Evolutionary conservation across 1,139 yeast genomes (phyloP), one percentile per base, ranked within the genome.

Genomic region (Yamadazyma aaseri): DNA sequence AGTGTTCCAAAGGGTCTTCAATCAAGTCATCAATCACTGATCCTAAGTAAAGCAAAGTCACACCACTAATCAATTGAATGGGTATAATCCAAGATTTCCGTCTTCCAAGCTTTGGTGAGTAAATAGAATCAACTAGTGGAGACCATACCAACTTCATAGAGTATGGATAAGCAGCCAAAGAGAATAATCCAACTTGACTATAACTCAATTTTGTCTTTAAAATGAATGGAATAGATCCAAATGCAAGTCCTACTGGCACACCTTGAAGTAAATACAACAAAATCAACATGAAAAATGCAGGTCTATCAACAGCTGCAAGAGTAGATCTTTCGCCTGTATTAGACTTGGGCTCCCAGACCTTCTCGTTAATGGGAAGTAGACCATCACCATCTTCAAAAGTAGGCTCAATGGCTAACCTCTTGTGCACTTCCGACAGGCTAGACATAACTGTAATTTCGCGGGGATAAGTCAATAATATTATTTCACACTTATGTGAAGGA

Each of bases 71-170:
- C 3, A 79, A 60, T 58, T 92, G 98, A 26, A 90, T 79, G 0
- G 98, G 99, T 12, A 94, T 77, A 46, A 92, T 89, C 99, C 99
- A 92, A 10, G 94, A 80, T 53, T 90, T 75, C 47, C 98, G 68
- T 32, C 97, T 73, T 3, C 98, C 99, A 30, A 86, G 50, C 31
- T 63, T 66, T 15, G 70, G 70, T 41, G 69, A 71, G 53, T 83
- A 94, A 16, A 87, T 58, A 1, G 97, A 90, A 56, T 92, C 98
- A 5, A 92, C 97, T 16, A 92, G 75, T 0, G 98, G 99, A 15
- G 96, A 86, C 98, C 98, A 92, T 30, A 92, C 60, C 38, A 92
- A 71, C 58, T 92, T 92, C 47, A 92, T 65, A 7, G 96, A 86
- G 60, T 92, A 92, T 1, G 99, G 98, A 53, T 92, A 94, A 4